These are phyloP conservation scores for Arthrinium puccinioides DNA, from an alignment of 2,329 filamentous ascomycete species.

Conservation along the genomic window DNA sequence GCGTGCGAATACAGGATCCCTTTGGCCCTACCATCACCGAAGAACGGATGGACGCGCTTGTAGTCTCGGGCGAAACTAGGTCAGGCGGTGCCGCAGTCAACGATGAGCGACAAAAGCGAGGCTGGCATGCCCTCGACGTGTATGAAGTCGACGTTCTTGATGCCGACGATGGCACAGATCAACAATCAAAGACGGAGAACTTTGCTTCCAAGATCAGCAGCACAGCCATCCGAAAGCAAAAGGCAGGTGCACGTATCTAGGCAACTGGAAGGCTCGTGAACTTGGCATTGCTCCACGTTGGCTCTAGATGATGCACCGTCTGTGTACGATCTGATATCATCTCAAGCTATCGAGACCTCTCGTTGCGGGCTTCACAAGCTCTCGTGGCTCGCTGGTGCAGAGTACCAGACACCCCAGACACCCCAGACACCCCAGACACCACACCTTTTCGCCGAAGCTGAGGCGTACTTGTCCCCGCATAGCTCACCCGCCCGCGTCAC, in stretches of 20 bases:
- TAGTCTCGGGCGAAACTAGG: constrained; percentile 83
- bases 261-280: no score
- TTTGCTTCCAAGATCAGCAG: constrained; percentile 88
- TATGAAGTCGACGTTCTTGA: constrained; percentile 89
- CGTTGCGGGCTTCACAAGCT: no score
- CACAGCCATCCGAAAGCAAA: constrained; percentile 62
- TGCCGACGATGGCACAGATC: constrained; percentile 46
- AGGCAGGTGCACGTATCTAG: constrained; percentile 19
- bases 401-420: no score
- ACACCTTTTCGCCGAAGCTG: no score
- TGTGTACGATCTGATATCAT: no score
- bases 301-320: no score
- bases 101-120: constrained; percentile 65
- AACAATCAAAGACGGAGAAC: constrained; percentile 38
- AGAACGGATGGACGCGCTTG: constrained; percentile 67
- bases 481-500: no score
- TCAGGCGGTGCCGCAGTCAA: constrained; percentile 82
- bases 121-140: constrained; percentile 68
- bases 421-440: no score
- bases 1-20: constrained; percentile 78
- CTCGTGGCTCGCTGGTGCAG: no score
- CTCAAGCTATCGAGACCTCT: no score
- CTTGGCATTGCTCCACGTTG: no score
- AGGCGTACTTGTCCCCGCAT: no score
- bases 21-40: constrained; percentile 89